Evolutionary conservation across 2,329 filamentous ascomycete genomes (phyloP), one percentile per base, ranked within the genome.

Genomic region (Aspergillus melleus): DNA sequence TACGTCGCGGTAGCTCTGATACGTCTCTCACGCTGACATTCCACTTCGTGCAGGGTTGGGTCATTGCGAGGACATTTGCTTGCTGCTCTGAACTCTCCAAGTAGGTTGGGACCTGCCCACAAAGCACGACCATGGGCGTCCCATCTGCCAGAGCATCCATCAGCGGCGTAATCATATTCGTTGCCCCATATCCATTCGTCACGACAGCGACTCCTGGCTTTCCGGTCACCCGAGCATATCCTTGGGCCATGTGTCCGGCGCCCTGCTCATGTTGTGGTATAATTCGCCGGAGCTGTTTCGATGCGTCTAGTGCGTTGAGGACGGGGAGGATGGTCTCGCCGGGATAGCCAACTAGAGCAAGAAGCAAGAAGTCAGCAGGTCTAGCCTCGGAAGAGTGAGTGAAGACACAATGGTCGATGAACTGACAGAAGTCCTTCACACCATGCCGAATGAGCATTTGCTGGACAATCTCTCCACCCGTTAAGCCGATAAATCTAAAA

Each of bases 221-320:
- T 66, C 93, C 93, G 36, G 89, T 92, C 50, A 91, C 92, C 68
- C 93, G 87, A 54, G 93, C 93, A 75, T 97, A 97, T 51, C 94
- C 94, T 78, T 97, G 89, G 16, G 94, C 94, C 94, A 97, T 98
- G 79, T 98, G 94, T 61, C 94, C 94, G 57, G 93, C 94, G 61
- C 94, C 93, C 80, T 97, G 94, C 80, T 97, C 94, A 79, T 97
- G 93, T 77, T 90, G 87, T 16, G 94, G 92, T 8, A 97, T 86
- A 75, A 97, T 88, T 72, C 97, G 97, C 60, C 96, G 87, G 80
- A 97, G 96, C 78, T 96, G 88, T 80, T 89, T 86, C 58, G 92
- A 96, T 80, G 96, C 95, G 85, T 95, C 94, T 73, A 98, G 96
- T 72, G 92, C 93, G 76, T 98, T 94, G 80, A 96, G 97, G 47